These are phyloP conservation scores for Capronia epimyces DNA, from an alignment of 2,329 filamentous ascomycete species.

Conservation along the genomic window DNA sequence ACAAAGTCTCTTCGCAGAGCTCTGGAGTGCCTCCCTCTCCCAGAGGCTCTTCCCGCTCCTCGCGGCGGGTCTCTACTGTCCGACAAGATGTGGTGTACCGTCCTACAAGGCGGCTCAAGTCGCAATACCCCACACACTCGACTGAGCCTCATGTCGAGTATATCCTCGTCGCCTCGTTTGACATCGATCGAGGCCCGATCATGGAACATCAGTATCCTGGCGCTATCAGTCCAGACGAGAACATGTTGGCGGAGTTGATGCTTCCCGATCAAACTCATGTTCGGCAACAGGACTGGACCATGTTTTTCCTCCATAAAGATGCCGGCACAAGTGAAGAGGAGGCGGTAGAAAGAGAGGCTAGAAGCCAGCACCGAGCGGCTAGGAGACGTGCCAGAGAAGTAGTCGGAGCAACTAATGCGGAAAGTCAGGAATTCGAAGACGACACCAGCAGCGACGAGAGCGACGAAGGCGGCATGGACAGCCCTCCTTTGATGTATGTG, in stretches of 20 bases:
- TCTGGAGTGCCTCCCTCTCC: slow-evolving; percentile 50
- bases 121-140: slow-evolving; percentile 69
- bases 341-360: slow-evolving; percentile 48
- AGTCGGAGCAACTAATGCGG: slow-evolving; percentile 41
- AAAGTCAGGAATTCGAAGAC: slow-evolving; percentile 40
- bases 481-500: slow-evolving; percentile 91
- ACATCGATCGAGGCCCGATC: slow-evolving; percentile 89
- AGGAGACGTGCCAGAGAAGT: slow-evolving; percentile 36
- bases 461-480: slow-evolving; percentile 68
- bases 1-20: slow-evolving; percentile 53
- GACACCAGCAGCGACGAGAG: slow-evolving; percentile 46
- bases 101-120: slow-evolving; percentile 53
- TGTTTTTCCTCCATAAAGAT: slow-evolving; percentile 98
- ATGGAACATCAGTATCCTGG: slow-evolving; percentile 98
- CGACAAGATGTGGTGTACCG: slow-evolving; percentile 25
- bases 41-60: slow-evolving; percentile 42
- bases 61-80: slow-evolving; percentile 35
- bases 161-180: slow-evolving; percentile 93
- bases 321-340: slow-evolving; percentile 74
- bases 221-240: slow-evolving; percentile 91
- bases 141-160: slow-evolving; percentile 96
- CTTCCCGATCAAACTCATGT: slow-evolving; percentile 93
- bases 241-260: slow-evolving; percentile 98
- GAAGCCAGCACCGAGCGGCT: slow-evolving; percentile 38
- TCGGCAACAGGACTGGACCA: slow-evolving; percentile 95